A percentile compares a stretch with the other conserved stretches of the same genome.
These are phyloP conservation scores for Pseudocercospora vitis DNA, from an alignment of 2,329 filamentous ascomycete genomes.

Conservation along the genomic window DNA sequence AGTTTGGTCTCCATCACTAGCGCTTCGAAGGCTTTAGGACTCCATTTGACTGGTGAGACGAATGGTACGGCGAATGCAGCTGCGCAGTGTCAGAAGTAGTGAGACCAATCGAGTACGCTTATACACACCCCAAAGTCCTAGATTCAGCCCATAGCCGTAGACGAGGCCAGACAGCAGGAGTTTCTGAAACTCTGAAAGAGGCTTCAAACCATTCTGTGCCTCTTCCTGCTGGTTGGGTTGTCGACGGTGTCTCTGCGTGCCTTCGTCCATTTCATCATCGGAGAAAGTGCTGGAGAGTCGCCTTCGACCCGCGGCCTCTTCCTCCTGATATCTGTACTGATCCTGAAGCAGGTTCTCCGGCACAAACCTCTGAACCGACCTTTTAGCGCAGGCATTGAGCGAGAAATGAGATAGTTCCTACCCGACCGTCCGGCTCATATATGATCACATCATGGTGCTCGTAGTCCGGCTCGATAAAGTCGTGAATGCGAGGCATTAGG, in stretches of 20 bases:
- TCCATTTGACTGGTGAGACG: not conserved
- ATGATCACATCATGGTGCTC: not conserved
- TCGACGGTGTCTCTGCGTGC: not conserved
- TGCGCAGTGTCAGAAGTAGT: too few relatives aligned
- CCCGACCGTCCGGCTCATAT: not conserved
- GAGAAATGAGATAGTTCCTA: not conserved
- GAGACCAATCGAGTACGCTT: not conserved
- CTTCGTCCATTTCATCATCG: not conserved
- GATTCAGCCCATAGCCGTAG: not conserved
- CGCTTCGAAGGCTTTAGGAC: not conserved
- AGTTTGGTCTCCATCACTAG: conserved; percentile 6
- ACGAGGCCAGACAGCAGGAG: not conserved
- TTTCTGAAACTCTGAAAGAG: conserved; percentile 1
- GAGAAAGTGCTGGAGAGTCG: too few relatives aligned
- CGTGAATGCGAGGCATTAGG: not conserved
- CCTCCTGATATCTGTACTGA: not conserved
- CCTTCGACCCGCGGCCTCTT: not conserved
- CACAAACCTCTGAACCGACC: not conserved
- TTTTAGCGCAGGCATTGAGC: not conserved
- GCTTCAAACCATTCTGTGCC: not conserved
- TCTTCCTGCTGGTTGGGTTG: not conserved
- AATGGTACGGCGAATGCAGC: conserved; percentile 2
- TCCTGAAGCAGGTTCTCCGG: not conserved
- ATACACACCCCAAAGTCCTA: not conserved
- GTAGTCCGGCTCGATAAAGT: not conserved